Evolutionary conservation across 257 asterid genomes (phyloP), one percentile per base, ranked within the genome.

Genomic region (Scutellaria minor): DNA sequence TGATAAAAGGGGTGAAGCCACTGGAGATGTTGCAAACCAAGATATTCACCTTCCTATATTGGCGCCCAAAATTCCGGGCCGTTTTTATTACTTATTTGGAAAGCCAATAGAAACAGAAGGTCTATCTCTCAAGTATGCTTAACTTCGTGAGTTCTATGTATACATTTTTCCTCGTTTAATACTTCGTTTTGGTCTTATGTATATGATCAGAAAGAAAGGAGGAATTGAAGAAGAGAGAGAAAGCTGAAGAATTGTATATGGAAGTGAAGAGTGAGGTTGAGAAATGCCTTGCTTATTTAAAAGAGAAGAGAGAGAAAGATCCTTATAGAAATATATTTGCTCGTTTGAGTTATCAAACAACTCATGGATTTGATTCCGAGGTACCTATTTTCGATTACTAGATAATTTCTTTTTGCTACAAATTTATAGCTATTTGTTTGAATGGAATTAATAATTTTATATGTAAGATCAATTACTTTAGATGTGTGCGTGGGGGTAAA

Each of bases 71-170:
- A 53, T 90, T 57, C 98, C 98, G 0, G 97, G 98, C 59, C 96
- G 96, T 6, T 81, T 89, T 46, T 93, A 93, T 82, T 90, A 70
- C 85, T 73, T 64, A 27, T 87, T 93, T 12, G 97, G 98, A 73
- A 89, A 90, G 84, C 91, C 97, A 9, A 90, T 93, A 14, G 96
- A 93, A 68, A 93, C 97, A 31, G 68, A 80, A 87, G 98, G 98
- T 87, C 14, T 22, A 41, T 64, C 6, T 13, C 60, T 42, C 50
- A 42, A 48, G 48, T 46, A 46, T 2, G 27, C 27, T 18, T 12
- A 5, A 53, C 13, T 18, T 54, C 54, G n/a, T 13, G 6, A 47
- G 54, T 48, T 5, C 39, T 37, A 20, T 20, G 5, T 18, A 7
- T 54, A 22, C 6, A 9, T 0, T 60, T 37, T 71, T 24, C 27